Conservation (phyloP, 2,329 filamentous ascomycete species). For the Alternaria arborescens region DNA sequence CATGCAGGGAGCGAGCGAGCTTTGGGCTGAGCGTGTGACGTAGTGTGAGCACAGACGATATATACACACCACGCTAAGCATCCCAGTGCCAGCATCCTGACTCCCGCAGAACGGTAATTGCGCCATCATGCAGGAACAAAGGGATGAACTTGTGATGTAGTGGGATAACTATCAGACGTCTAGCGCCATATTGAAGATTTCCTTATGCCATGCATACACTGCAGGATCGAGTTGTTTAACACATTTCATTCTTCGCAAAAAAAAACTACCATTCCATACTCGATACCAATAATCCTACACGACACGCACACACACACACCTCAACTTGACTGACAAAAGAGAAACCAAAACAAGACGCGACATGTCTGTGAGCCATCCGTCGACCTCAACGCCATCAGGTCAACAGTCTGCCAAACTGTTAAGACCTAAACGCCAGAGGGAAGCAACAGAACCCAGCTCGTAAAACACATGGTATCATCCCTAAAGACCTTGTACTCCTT, state of each 20-base stretch:
- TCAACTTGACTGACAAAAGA: slow-evolving; percentile 1
- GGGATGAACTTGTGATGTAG: slow-evolving; percentile 10
- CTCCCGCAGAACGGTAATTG: background rate
- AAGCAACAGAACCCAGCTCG: slow-evolving; percentile 24
- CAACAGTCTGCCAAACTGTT: slow-evolving; percentile 21
- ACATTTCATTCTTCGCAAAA: slow-evolving; percentile 20
- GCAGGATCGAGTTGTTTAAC: background rate
- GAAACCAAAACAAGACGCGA: slow-evolving; percentile 23
- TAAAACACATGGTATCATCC: slow-evolving; percentile 46
- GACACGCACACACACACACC: background rate
- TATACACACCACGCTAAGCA: slow-evolving; percentile 33
- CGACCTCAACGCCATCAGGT: slow-evolving; percentile 26
- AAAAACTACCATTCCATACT: slow-evolving; percentile 16
- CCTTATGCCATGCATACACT: background rate
- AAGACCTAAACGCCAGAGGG: slow-evolving; percentile 35
- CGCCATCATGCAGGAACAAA: slow-evolving; percentile 6
- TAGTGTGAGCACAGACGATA: slow-evolving; percentile 34
- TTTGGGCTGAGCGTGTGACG: slow-evolving; percentile 32
- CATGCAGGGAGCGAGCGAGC: slow-evolving; percentile 23
- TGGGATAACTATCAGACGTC: background rate
- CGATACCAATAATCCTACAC: slow-evolving; percentile 32
- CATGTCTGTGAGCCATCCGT: slow-evolving; percentile 17
- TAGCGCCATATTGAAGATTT: background rate
- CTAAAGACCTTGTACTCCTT: slow-evolving; percentile 15
- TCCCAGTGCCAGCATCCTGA: slow-evolving; percentile 5